Conservation (phyloP, 768 basidiomycete species). For the Tulasnella sp. region DNA sequence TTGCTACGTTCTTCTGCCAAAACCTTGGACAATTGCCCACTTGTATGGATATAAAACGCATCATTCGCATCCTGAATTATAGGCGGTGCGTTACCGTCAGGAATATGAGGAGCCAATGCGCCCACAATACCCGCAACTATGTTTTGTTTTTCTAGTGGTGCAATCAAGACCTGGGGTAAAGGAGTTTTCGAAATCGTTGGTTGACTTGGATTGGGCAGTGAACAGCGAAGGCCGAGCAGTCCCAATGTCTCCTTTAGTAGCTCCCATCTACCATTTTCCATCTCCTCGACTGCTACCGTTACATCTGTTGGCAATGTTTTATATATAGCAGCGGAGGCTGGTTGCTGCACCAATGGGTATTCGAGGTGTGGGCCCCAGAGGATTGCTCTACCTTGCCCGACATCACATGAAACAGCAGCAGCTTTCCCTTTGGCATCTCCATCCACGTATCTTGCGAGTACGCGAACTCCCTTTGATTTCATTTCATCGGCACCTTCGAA, state of each 20-base stretch:
- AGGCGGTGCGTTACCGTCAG: slow-evolving; percentile 21
- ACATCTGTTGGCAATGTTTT: slow-evolving; percentile 17
- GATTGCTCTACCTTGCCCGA: slow-evolving; percentile 39
- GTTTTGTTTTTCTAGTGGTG: slow-evolving; percentile 31
- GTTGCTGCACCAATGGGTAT: slow-evolving; percentile 34
- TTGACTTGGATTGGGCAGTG: slow-evolving; percentile 23
- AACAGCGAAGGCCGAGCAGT: slow-evolving; percentile 33
- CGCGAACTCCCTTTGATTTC: slow-evolving; percentile 17
- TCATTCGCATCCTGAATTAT: slow-evolving; percentile 51
- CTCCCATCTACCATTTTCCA: slow-evolving; percentile 24
- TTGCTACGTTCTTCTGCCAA: slow-evolving; percentile 22
- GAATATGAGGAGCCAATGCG: slow-evolving; percentile 20
- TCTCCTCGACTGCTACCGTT: slow-evolving; percentile 6
- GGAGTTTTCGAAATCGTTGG: slow-evolving; percentile 25
- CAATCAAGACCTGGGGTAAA: slow-evolving; percentile 50
- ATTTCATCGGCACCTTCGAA: slow-evolving; percentile 24
- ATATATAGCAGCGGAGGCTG: slow-evolving; percentile 23
- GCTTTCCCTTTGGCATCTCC: slow-evolving; percentile 21
- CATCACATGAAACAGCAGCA: slow-evolving; percentile 29
- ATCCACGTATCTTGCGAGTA: slow-evolving; percentile 29
- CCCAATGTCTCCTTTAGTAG: slow-evolving; percentile 29
- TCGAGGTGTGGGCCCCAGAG: slow-evolving; percentile 51
- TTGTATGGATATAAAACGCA: slow-evolving; percentile 46
- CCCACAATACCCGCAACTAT: slow-evolving; percentile 32
- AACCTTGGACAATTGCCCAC: slow-evolving; percentile 26